Evolutionary conservation across 495 filamentous ascomycete species (phyloP), one percentile per base, ranked within the genome.

Genomic region (Chaetomium fimeti): DNA sequence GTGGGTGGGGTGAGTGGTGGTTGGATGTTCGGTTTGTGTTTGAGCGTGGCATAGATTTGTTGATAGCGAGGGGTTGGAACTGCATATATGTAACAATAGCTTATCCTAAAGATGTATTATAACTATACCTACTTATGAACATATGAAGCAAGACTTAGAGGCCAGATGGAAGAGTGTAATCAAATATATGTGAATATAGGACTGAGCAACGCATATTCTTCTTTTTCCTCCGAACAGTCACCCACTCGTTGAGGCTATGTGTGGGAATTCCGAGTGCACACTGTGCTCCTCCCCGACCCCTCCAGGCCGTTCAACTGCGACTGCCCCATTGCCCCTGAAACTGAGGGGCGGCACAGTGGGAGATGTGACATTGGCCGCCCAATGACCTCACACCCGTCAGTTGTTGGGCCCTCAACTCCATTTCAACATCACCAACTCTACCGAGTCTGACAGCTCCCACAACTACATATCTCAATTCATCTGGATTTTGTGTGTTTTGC

Each of bases 311-410:
- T 45, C 12, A 11, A 9, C 6, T 36, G 32, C 8, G 32, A 11
- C 24, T 45, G 22, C 8, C 6, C 54, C 5, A 6, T n/a, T 57
- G 18, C 25, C 51, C 60, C 25, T 48, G 57, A 45, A 62, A 56
- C 28, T 22, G 60, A 54, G 60, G 60, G 51, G 15, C 28, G 32
- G 25, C 38, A 62, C 60, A 47, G 51, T 56, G 60, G 22, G 48
- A 8, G 36, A 5, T 5, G 20, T 4, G 6, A 25, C 11, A 38
- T 28, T 29, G 25, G 20, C 11, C 38, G 38, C 22, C 51, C 60
- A 62, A 62, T 62, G 60, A 62, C 60, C 60, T 62, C 60, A 62
- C 60, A 24, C 25, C 7, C 3, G 16, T 8, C 45, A 16, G 40
- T n/a, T 45, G 36, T 12, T 42, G 11, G 38, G 38, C 3, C 24